Conservation (phyloP, 2,329 filamentous ascomycete species). For the Albifimbria verrucaria region DNA sequence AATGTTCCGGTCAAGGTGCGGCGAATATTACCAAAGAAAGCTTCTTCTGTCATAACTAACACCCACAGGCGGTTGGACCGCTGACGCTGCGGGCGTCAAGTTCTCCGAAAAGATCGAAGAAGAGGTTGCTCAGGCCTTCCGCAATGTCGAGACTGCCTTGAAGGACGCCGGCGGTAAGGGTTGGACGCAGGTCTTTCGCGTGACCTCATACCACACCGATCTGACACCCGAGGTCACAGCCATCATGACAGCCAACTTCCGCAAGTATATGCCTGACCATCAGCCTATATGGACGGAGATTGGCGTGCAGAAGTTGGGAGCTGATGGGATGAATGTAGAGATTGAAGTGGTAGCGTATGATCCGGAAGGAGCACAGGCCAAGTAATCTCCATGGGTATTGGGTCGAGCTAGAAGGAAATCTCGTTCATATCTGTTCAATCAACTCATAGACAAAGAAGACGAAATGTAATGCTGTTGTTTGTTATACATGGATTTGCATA, state of each 20-base stretch:
- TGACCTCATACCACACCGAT: conserved; percentile 40
- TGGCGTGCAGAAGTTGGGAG: conserved; percentile 43
- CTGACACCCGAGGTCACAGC: conserved; percentile 34
- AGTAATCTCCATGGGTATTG: not conserved
- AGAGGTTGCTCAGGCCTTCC: conserved; percentile 48
- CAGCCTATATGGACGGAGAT: conserved; percentile 49
- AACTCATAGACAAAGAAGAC: too few relatives aligned
- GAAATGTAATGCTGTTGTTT: too few relatives aligned
- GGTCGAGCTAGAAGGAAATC: not conserved
- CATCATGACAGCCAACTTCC: conserved; percentile 40
- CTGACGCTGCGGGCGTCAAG: conserved; percentile 17
- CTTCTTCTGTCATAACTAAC: not conserved
- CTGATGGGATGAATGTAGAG: conserved; percentile 50
- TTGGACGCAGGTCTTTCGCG: conserved; percentile 47
- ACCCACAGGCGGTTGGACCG: conserved; percentile 25
- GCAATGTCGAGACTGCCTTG: conserved; percentile 48
- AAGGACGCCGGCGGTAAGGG: conserved; percentile 49
- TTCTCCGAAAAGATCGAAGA: conserved; percentile 32
- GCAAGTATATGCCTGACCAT: conserved; percentile 47
- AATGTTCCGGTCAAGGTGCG: conserved; percentile 44
- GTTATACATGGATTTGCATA: too few relatives aligned
- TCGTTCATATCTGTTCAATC: not conserved
- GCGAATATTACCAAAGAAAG: not conserved
- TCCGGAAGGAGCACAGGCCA: conserved; percentile 5
- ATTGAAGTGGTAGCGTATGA: conserved; percentile 47